These are phyloP conservation scores for Lasiodiplodia citricola DNA, from an alignment of 2,329 filamentous ascomycete species.

Conservation along the genomic window DNA sequence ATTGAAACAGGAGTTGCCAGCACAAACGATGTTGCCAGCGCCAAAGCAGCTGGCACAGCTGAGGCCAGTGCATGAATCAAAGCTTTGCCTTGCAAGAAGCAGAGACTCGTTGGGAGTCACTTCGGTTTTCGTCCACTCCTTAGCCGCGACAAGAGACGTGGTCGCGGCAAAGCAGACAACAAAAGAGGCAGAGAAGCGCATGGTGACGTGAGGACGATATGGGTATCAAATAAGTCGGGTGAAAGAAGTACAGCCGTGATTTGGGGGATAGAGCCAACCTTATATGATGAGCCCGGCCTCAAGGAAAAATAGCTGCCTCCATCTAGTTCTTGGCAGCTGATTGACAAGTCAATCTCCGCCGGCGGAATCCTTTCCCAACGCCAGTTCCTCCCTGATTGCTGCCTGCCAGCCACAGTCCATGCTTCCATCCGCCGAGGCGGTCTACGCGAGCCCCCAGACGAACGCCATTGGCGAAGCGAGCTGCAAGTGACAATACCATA, in stretches of 20 bases:
- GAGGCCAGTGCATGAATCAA: background rate
- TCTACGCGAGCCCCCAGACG: background rate
- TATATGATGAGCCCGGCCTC: background rate
- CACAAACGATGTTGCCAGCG: conserved; percentile 18
- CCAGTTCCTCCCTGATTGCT: background rate
- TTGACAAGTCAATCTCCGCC: conserved; percentile 8
- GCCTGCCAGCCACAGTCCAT: conserved; percentile 12
- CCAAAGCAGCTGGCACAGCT: conserved; percentile 25
- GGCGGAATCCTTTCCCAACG: background rate
- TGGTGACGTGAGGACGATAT: background rate
- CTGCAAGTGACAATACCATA: background rate
- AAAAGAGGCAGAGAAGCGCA: conserved; percentile 8
- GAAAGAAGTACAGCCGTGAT: background rate
- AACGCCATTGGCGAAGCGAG: background rate
- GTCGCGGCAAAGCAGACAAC: conserved; percentile 5
- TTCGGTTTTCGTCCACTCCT: background rate
- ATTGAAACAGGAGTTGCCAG: conserved; percentile 22
- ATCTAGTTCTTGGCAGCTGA: conserved; percentile 17
- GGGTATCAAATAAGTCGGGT: background rate
- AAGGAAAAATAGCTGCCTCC: background rate
- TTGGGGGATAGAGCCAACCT: background rate
- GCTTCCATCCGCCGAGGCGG: background rate
- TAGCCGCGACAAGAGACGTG: background rate
- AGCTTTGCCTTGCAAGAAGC: conserved; percentile 2
- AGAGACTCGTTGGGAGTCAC: background rate